Base-by-base conservation (phyloP, 2,329 filamentous ascomycete genomes). In the Fusarium torulosum region DNA sequence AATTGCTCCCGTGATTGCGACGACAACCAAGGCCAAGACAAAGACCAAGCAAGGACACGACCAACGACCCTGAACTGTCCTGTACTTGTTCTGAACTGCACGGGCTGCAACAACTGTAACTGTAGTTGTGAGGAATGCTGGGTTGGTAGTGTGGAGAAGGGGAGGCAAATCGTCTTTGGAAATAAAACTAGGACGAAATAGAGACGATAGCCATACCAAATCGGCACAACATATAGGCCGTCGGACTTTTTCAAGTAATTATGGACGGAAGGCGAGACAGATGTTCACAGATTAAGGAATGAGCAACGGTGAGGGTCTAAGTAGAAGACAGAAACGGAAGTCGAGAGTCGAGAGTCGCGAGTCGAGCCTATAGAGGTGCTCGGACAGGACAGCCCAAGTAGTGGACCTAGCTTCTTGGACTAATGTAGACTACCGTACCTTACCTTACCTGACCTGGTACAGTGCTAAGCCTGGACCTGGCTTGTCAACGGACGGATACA, bases 371-470 rank as follows among this genome's bases (percentile, higher is more conserved):
- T 29, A 29, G 10, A 11, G 50, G 60, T 51, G 62, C 68, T 62
- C 56, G 44, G 63, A 71, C 63, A 42, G 40, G 35, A 46, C 60
- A 63, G 60, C 59, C 60, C 52, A 59, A 58, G 55, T 35, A 60
- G 69, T 67, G 66, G 69, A 54, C 47, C 69, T 59, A 25, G 29
- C 23, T 33, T 63, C 33, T 23, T 45, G 46, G 41, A 33, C 29
- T 37, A 38, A 31, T 25, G 40, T n/a, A 23, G 14, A 25, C 20
- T 29, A 29, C 23, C 14, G 10, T 43, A 17, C 41, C n/a, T 25
- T 55, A 51, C 44, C 21, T 19, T 31, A 17, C 33, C 33, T 37
- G 17, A n/a, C 35, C 35, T 37, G 35, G 35, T 37, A 37, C 10
- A 29, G 27, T 29, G 27, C 27, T 29, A 29, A 11, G 17, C 17